Conservation (phyloP, 225 moss, liverwort and hornwort species). For the Polytrichum commune region DNA sequence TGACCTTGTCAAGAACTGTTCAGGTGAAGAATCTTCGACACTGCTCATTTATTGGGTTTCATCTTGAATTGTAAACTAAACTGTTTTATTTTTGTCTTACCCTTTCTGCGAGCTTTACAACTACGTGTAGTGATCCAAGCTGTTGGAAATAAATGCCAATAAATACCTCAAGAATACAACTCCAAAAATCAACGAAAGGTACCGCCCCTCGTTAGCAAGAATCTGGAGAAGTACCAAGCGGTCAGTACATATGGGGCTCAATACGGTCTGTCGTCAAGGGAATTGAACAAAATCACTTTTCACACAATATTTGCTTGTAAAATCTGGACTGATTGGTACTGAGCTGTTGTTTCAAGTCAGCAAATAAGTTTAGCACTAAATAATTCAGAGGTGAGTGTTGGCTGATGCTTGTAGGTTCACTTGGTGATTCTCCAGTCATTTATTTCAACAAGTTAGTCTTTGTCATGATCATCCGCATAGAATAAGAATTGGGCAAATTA, state of each 20-base stretch:
- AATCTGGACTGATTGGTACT: too few relatives aligned
- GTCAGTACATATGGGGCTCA: too few relatives aligned
- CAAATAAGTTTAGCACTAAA: neutral
- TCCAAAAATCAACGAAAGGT: neutral
- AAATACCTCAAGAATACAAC: neutral
- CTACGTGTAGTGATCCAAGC: neutral
- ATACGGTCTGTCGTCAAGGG: too few relatives aligned
- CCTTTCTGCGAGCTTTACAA: neutral
- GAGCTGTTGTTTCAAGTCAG: neutral
- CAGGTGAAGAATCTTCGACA: slow-evolving; percentile 2
- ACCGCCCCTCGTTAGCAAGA: too few relatives aligned
- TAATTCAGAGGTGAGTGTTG: neutral
- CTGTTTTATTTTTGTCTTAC: neutral
- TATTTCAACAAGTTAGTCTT: neutral
- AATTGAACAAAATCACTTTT: too few relatives aligned
- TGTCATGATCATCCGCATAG: neutral
- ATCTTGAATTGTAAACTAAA: neutral
- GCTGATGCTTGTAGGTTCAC: neutral
- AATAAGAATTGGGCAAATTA: neutral
- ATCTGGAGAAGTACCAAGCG: too few relatives aligned
- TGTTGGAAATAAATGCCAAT: neutral
- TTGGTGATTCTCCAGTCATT: neutral
- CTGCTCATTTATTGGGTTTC: neutral
- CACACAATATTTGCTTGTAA: too few relatives aligned
- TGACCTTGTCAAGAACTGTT: slow-evolving; percentile 13